These are phyloP conservation scores for Pyrenophora teres DNA, from an alignment of 2,329 filamentous ascomycete genomes.

Conservation along the genomic window DNA sequence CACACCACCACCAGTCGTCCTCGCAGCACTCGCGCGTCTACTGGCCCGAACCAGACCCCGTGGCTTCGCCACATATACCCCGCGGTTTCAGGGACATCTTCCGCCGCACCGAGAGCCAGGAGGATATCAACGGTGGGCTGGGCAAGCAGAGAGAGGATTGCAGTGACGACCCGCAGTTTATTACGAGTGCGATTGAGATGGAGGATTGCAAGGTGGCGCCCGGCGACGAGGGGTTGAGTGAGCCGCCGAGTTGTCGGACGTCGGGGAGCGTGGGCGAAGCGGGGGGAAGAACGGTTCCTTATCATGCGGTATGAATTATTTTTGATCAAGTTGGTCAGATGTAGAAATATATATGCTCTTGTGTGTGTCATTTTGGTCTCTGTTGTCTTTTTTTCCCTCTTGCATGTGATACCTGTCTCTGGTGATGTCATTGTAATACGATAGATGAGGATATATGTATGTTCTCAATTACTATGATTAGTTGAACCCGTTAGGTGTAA, in stretches of 20 bases:
- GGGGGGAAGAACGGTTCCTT: constrained; percentile 17
- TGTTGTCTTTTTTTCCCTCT: too few relatives aligned
- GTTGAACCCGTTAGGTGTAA: too few relatives aligned
- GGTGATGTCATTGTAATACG: too few relatives aligned
- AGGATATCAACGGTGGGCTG: constrained; percentile 25
- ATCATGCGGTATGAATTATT: constrained; percentile 11
- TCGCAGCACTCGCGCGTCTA: constrained; percentile 7
- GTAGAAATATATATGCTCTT: background rate
- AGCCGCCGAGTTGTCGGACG: constrained; percentile 19
- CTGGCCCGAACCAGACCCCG: constrained; percentile 18
- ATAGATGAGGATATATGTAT: too few relatives aligned
- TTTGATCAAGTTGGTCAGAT: background rate
- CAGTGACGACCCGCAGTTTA: constrained; percentile 23
- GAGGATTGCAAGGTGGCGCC: constrained; percentile 17
- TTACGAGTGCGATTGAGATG: constrained; percentile 35
- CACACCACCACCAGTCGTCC: background rate
- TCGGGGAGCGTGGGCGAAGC: constrained; percentile 11
- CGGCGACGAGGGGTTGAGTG: constrained; percentile 2
- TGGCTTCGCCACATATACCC: constrained; percentile 7
- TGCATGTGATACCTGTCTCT: too few relatives aligned
- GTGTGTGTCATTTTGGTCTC: too few relatives aligned
- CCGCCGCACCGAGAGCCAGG: constrained; percentile 27
- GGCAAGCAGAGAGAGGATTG: constrained; percentile 19
- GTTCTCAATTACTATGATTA: too few relatives aligned
- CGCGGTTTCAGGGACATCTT: constrained; percentile 21